Evolutionary conservation across 768 basidiomycete genomes (phyloP), one percentile per base, ranked within the genome.

Genomic region (Collybiopsis luxurians): DNA sequence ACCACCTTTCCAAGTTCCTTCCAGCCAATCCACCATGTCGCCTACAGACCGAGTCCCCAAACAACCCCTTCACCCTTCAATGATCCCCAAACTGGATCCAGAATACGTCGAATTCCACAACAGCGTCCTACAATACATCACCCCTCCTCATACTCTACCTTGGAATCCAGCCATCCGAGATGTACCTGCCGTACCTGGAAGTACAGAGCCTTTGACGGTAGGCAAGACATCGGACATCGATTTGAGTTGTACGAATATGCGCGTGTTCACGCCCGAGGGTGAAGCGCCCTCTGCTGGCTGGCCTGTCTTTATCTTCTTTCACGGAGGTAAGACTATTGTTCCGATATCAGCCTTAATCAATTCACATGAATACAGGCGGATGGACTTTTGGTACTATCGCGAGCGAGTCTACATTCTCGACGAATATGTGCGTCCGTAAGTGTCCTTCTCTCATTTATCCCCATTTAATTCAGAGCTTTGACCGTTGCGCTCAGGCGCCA

Each of bases 231-330:
- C 80, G 56, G 86, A 89, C 57, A 79, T 80, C 47, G 68, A 76
- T 26, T 63, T 87, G 53, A 75, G 70, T 15, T 73, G 82, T 49
- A 81, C 79, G 54, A 78, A 77, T 30, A 75, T 87, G 30, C 80
- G 89, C 28, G 79, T 81, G 4, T 90, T 86, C 64, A 86, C 84
- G 1, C 89, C 89, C 0, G 73, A 79, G 45, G 81, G 82, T 0
- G 54, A 56, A 0, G 63, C 72, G 0, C 86, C 87, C 0, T 64
- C 63, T 1, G 68, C 66, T 0, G 89, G 89, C 17, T 90, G 89
- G 89, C 87, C 87, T 0, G 79, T 83, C 1, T 81, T 90, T 58
- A 77, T 89, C 43, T 90, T 79, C 76, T 89, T 85, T 66, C 89
- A 90, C 60, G 89, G 89, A 52, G 89, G 88, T 81, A 58, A 54